phyloP scores from a whole-genome alignment of 2,329 filamentous ascomycete species.

The Paecilomyces variotii region DNA sequence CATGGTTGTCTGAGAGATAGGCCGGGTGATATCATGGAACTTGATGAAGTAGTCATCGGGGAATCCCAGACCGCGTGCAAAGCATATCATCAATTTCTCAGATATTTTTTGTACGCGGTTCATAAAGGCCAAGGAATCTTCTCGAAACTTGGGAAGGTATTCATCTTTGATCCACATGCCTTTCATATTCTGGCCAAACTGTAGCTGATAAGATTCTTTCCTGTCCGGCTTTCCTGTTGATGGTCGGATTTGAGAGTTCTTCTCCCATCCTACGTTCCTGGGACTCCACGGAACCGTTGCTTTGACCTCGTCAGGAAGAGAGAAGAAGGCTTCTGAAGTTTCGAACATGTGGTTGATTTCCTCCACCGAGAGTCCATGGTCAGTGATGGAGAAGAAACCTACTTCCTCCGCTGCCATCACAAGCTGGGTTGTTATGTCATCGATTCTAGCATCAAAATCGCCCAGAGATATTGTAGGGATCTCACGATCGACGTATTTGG shows the following conservation, averaged over 20 bases:
- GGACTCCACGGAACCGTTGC: constrained; percentile 46
- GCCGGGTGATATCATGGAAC: constrained; percentile 43
- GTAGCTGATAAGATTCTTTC: constrained; percentile 57
- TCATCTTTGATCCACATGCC: constrained; percentile 46
- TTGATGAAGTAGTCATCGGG: constrained; percentile 49
- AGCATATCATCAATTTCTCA: constrained; percentile 51
- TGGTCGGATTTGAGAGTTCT: constrained; percentile 50
- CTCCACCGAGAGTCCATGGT: constrained; percentile 45
- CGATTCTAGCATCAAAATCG: constrained; percentile 46
- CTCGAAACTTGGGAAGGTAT: constrained; percentile 43
- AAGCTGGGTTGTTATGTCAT: constrained; percentile 46
- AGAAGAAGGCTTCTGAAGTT: constrained; percentile 47
- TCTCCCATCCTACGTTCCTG: constrained; percentile 55
- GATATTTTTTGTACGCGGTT: constrained; percentile 44
- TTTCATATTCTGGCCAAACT: constrained; percentile 50
- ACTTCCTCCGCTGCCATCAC: constrained; percentile 49
- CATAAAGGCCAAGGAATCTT: constrained; percentile 46
- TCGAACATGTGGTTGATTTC: constrained; percentile 48
- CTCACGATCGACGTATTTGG: constrained; percentile 34
- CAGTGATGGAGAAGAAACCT: constrained; percentile 52
- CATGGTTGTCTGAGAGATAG: constrained; percentile 49
- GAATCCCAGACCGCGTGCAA: constrained; percentile 51
- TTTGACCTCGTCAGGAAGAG: constrained; percentile 45
- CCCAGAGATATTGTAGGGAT: constrained; percentile 48
- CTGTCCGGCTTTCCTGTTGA: constrained; percentile 52